A percentile compares a stretch with the other conserved stretches of the same genome.
phyloP scores from a whole-genome alignment of 2,329 filamentous ascomycete genomes.

The Huntiella savannae region DNA sequence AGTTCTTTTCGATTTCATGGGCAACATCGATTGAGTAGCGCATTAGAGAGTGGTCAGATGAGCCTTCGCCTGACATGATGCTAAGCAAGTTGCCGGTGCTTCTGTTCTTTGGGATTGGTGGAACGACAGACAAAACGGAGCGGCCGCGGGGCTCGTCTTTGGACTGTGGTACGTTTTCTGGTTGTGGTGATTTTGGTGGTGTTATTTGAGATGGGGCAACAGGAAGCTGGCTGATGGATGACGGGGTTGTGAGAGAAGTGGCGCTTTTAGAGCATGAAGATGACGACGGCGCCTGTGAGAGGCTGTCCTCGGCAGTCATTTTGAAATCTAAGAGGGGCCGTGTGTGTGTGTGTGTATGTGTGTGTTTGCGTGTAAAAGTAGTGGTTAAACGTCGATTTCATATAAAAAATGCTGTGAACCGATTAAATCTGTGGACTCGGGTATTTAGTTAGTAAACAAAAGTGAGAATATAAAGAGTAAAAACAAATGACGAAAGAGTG shows the following conservation, averaged over 20 bases:
- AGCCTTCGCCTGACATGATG: constrained; percentile 1
- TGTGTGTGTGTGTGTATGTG: neutral
- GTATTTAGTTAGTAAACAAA: too few relatives aligned
- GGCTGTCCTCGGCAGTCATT: constrained; percentile 1
- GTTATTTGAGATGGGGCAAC: neutral
- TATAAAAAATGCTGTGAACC: too few relatives aligned
- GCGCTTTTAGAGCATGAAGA: neutral
- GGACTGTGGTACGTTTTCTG: neutral
- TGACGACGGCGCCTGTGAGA: neutral
- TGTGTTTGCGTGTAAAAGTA: neutral
- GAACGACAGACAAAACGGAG: neutral
- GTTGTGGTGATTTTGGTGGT: constrained; percentile 2
- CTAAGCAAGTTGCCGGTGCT: constrained; percentile 10
- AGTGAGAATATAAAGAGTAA: too few relatives aligned
- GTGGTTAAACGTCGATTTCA: too few relatives aligned
- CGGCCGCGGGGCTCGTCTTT: constrained; percentile 1
- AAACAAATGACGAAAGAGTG: too few relatives aligned
- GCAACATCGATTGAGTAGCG: constrained; percentile 10
- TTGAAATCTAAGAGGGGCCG: neutral
- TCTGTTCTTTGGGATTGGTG: constrained; percentile 9
- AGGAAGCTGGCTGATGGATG: neutral
- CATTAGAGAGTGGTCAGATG: constrained; percentile 4
- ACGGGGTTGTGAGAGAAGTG: neutral
- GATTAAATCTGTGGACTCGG: too few relatives aligned
- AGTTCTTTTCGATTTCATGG: constrained; percentile 5